These are phyloP conservation scores for Colletotrichum navitas DNA, from an alignment of 2,329 filamentous ascomycete species.

Conservation along the genomic window DNA sequence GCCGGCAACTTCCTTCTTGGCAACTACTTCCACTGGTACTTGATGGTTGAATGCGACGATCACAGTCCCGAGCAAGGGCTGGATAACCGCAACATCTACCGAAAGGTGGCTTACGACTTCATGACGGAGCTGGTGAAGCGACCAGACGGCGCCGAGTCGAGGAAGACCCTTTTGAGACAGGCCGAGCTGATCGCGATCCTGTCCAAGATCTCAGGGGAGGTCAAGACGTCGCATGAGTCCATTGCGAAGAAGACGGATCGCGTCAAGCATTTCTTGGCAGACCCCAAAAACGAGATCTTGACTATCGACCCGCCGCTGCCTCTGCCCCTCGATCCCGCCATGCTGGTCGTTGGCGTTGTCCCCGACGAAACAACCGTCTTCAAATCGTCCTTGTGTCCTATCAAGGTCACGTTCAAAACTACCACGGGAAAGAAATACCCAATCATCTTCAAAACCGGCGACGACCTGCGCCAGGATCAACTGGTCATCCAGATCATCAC, in stretches of 20 bases:
- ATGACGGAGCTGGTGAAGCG: conserved; percentile 86
- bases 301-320: conserved; percentile 88
- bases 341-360: conserved; percentile 82
- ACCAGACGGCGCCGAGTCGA: conserved; percentile 76
- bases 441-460: conserved; percentile 96
- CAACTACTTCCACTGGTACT: conserved; percentile 97
- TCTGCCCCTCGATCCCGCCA: conserved; percentile 86
- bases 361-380: conserved; percentile 92
- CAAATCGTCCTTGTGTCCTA: conserved; percentile 92
- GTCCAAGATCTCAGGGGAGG: conserved; percentile 89
- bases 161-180: conserved; percentile 84
- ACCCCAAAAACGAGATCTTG: conserved; percentile 90
- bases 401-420: conserved; percentile 92
- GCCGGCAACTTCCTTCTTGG: conserved; percentile 90
- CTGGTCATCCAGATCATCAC: conserved; percentile 95
- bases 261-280: conserved; percentile 85
- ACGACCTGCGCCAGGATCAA: conserved; percentile 96
- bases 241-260: conserved; percentile 85
- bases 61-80: conserved; percentile 79
- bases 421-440: conserved; percentile 82
- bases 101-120: conserved; percentile 95
- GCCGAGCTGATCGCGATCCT: conserved; percentile 90
- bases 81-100: conserved; percentile 86
- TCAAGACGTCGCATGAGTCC: conserved; percentile 83
- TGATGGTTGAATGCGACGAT: conserved; percentile 98